Conservation (phyloP, 2,329 filamentous ascomycete genomes). For the Apiospora sp. region DNA sequence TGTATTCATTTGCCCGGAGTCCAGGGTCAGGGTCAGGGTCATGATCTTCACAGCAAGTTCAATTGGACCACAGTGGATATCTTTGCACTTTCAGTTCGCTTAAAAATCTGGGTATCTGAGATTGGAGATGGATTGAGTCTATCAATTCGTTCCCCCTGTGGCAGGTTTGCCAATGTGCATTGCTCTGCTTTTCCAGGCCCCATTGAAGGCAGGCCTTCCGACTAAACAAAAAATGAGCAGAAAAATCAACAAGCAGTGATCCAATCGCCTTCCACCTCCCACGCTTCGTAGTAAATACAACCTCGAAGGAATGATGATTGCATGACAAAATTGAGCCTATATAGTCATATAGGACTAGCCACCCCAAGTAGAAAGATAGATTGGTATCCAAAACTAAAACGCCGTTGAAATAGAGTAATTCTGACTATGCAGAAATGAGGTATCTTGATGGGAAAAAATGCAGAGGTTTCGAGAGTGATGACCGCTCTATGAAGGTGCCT, state of each 20-base stretch:
- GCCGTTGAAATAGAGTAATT: neutral
- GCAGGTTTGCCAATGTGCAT: constrained; percentile 21
- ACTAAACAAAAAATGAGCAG: neutral
- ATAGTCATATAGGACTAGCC: neutral
- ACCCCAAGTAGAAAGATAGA: neutral
- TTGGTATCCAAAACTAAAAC: neutral
- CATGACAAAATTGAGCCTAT: neutral
- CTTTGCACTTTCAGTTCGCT: constrained; percentile 11
- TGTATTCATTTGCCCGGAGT: neutral
- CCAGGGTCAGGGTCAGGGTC: neutral
- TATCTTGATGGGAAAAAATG: neutral
- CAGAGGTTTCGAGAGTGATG: neutral
- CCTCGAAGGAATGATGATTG: constrained; percentile 5
- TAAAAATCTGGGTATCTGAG: constrained; percentile 3
- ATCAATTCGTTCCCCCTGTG: neutral
- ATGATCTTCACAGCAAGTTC: neutral
- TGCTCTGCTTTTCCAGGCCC: neutral
- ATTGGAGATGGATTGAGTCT: neutral
- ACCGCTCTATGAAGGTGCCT: neutral
- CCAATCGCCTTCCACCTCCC: neutral
- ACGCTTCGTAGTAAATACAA: neutral
- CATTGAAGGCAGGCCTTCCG: neutral
- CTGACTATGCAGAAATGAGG: neutral
- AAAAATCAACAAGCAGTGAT: neutral
- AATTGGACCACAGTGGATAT: neutral